Evolutionary conservation across 345 rosid species (phyloP).

Genomic region (Linum lewisii): DNA sequence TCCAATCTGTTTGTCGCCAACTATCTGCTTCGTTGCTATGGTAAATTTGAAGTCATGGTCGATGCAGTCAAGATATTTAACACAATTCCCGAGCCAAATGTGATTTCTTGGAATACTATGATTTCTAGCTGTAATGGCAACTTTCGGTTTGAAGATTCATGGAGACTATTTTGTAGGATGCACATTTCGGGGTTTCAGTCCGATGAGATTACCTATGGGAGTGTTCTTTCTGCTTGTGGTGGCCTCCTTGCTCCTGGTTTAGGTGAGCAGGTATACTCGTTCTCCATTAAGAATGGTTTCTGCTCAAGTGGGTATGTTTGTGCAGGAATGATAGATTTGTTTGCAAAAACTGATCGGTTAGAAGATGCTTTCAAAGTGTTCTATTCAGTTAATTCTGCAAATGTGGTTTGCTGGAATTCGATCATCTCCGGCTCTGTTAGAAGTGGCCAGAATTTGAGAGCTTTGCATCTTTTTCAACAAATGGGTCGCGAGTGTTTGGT

Average conservation of each 20-base stretch:
- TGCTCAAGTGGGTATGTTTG: constrained; percentile 43
- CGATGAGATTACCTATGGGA: constrained; percentile 48
- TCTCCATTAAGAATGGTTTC: constrained; percentile 44
- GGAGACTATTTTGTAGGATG: constrained; percentile 43
- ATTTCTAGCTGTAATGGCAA: constrained; percentile 42
- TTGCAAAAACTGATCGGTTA: constrained; percentile 34
- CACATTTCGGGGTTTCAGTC: constrained; percentile 35
- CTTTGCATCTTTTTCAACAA: constrained; percentile 40
- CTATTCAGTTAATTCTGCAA: constrained; percentile 32
- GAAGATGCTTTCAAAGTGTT: constrained; percentile 55
- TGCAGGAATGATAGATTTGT: constrained; percentile 50
- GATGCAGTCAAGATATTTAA: constrained; percentile 61
- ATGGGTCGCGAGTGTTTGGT: constrained; percentile 33
- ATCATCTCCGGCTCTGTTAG: constrained; percentile 56
- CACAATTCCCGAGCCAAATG: constrained; percentile 40
- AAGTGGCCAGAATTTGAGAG: constrained; percentile 39
- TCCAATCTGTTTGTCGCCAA: constrained; percentile 31
- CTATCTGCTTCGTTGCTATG: constrained; percentile 38
- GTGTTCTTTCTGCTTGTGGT: constrained; percentile 55
- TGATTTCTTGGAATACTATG: constrained; percentile 54
- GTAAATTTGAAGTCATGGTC: constrained; percentile 31
- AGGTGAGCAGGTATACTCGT: constrained; percentile 43
- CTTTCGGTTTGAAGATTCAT: constrained; percentile 29
- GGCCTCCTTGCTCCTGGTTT: constrained; percentile 26
- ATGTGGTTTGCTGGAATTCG: constrained; percentile 61